A percentile compares a stretch with the other conserved stretches of the same genome.
Conservation (phyloP, 176 grass and related monocot genomes). For the Dendrocalamus sinicus region DNA sequence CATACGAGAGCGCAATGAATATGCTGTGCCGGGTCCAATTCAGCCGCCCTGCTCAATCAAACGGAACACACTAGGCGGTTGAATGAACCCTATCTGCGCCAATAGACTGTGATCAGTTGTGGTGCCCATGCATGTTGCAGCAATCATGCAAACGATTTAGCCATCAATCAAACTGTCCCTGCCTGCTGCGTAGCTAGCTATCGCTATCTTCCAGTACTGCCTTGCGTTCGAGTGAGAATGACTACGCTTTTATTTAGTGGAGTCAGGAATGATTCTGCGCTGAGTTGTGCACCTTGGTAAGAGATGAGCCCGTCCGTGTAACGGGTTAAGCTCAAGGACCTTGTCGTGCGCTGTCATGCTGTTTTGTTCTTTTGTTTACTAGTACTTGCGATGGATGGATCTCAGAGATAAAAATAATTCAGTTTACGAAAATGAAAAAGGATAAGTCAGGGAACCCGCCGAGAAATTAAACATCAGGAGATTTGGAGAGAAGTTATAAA, state of each 20-base stretch:
- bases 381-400: background rate
- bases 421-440: background rate
- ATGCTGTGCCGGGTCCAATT: background rate
- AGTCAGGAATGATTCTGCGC: background rate
- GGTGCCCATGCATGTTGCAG: background rate
- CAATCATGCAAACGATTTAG: background rate
- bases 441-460: background rate
- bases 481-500: background rate
- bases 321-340: background rate
- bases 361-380: background rate
- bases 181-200: background rate
- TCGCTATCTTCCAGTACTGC: background rate
- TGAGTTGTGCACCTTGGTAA: background rate
- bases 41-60: background rate
- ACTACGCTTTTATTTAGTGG: background rate
- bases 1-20: background rate
- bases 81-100: background rate
- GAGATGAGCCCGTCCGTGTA: background rate
- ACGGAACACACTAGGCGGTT: background rate
- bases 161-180: background rate
- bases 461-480: background rate
- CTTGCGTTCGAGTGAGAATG: background rate
- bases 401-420: background rate
- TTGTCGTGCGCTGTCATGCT: background rate
- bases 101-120: background rate